Evolutionary conservation across 768 basidiomycete genomes (phyloP).

Genomic region (Xerocomellus intermedius): DNA sequence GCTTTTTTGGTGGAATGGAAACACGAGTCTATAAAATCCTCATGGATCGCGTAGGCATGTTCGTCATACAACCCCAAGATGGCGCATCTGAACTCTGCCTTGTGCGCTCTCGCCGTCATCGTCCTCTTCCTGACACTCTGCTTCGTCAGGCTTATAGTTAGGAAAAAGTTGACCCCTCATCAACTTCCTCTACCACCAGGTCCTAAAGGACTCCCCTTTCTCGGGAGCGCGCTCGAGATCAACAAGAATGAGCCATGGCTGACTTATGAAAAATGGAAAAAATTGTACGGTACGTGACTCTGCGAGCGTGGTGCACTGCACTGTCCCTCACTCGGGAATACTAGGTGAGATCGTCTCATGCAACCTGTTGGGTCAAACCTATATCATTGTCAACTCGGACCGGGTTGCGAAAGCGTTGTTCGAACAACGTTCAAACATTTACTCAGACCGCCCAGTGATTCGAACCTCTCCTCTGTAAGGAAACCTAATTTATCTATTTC

Average conservation of each 20-base stretch:
- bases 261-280: constrained; percentile 32
- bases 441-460: constrained; percentile 21
- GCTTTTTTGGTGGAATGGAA: neutral
- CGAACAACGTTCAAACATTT: constrained; percentile 26
- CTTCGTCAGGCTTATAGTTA: neutral
- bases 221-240: constrained; percentile 28
- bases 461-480: constrained; percentile 7
- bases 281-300: constrained; percentile 27
- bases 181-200: constrained; percentile 28
- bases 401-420: constrained; percentile 21
- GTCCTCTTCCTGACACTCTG: constrained; percentile 1
- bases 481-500: neutral
- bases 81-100: neutral
- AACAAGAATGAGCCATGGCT: constrained; percentile 30
- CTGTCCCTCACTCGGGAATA: neutral
- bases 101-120: neutral
- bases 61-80: constrained; percentile 1
- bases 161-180: constrained; percentile 12
- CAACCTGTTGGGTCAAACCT: constrained; percentile 20
- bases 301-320: neutral
- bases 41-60: neutral
- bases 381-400: constrained; percentile 25
- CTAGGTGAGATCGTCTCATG: constrained; percentile 24
- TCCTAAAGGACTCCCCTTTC: constrained; percentile 26
- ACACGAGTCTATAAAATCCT: constrained; percentile 5